Evolutionary conservation across 1,139 yeast species (phyloP), one percentile per base, ranked within the genome.

Genomic region (Hansenula lynferdii): DNA sequence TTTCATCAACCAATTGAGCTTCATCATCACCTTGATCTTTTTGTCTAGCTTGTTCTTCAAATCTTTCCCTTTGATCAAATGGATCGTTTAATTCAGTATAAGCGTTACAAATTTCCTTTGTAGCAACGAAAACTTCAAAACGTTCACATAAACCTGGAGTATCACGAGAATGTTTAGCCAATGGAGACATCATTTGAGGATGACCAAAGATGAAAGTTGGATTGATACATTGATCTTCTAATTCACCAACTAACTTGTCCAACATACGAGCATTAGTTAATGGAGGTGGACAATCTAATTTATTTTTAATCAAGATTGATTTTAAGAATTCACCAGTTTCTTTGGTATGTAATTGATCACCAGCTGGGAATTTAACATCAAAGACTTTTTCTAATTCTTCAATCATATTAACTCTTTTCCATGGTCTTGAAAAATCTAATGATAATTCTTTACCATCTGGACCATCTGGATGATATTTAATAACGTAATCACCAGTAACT

Each of bases 181-280:
- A 77, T 50, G 98, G 98, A 45, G 97, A 92, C 98, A 92, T 92
- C 95, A 92, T 87, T 72, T 92, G 97, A 46, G 98, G 98, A 67
- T 92, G 98, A 51, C 98, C 98, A 58, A 87, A 90, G 66, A 92
- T 85, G 67, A 92, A 92, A 34, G 98, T 92, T 56, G 98, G 98
- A 75, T 87, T 92, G 66, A 90, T 85, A 61, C 95, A 86, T 40
- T 80, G 73, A 59, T 89, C 97, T 72, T 92, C 98, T 43, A 82
- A 65, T 63, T 87, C 97, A 58, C 98, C 97, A 54, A 92, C 97
- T 51, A 92, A 80, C 75, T 86, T 90, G 74, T 92, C 98, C 63
- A 92, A 78, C 97, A 92, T 90, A 73, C 98, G 86, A 42, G 98
- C 96, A 67, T 90, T 92, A 56, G 98, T 92, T 59, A 89, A 77